Percentiles rank a stretch among this genome's conserved stretches.
These are phyloP conservation scores for Bertia moriformis DNA, from an alignment of 2,329 filamentous ascomycete species.

Conservation along the genomic window DNA sequence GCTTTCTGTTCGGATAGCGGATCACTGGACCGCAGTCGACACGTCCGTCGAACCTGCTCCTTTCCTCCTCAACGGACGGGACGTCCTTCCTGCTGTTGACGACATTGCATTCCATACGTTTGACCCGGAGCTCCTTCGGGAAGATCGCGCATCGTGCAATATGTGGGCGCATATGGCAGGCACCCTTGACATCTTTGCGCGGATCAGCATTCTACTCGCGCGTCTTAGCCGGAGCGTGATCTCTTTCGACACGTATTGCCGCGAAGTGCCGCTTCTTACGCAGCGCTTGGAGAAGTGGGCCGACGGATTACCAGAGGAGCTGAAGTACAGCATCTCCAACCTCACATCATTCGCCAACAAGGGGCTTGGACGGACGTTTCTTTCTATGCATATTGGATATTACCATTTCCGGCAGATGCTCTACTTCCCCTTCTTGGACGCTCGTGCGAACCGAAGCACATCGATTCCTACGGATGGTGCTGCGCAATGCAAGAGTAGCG, in stretches of 20 bases:
- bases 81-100: conserved; percentile 4
- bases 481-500: neutral
- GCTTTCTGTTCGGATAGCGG: conserved; percentile 5
- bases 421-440: neutral
- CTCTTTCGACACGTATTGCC: conserved; percentile 1
- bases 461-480: neutral
- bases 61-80: conserved; percentile 1
- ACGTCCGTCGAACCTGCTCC: conserved; percentile 4
- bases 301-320: neutral
- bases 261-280: neutral
- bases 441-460: neutral
- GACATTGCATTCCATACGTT: conserved; percentile 5
- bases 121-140: conserved; percentile 1
- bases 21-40: conserved; percentile 6
- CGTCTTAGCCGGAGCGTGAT: conserved; percentile 1
- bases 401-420: neutral
- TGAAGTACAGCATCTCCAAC: neutral
- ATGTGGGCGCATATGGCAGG: conserved; percentile 7
- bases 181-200: conserved; percentile 5
- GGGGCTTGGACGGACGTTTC: neutral
- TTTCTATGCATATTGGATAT: neutral
- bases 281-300: neutral
- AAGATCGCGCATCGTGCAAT: conserved; percentile 1
- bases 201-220: conserved; percentile 4
- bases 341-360: neutral